phyloP scores from a whole-genome alignment of 257 asterid genomes.

The Solanum clarkiae region DNA sequence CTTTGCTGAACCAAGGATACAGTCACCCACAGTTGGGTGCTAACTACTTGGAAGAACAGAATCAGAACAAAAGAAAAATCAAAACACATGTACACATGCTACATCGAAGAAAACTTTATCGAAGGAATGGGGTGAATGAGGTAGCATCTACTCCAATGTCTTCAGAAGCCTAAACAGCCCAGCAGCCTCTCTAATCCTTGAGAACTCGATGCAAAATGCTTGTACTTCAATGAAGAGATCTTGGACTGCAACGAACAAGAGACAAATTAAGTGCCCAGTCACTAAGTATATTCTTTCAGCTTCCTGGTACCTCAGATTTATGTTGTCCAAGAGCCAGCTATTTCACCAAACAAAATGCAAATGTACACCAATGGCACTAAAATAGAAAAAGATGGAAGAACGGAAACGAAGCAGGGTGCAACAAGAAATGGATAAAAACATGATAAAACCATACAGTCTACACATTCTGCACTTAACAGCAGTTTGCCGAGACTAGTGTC shows the following conservation, averaged over 20 bases:
- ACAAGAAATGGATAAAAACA: neutral
- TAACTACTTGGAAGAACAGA: neutral
- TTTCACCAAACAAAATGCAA: neutral
- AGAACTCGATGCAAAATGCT: slow-evolving; percentile 97
- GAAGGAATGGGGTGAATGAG: neutral
- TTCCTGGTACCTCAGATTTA: neutral
- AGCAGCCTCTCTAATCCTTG: slow-evolving; percentile 91
- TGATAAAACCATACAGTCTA: neutral
- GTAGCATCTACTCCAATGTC: slow-evolving; percentile 44
- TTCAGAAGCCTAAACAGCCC: slow-evolving; percentile 82
- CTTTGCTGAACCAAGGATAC: neutral
- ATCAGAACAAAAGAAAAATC: neutral
- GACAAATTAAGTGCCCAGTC: neutral
- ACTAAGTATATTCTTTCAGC: neutral
- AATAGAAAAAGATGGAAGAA: neutral
- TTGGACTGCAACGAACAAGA: slow-evolving; percentile 46
- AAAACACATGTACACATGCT: neutral
- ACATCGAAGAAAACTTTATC: neutral
- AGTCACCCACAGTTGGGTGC: slow-evolving; percentile 3
- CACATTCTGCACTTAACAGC: neutral
- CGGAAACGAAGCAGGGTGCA: neutral
- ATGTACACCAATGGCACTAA: neutral
- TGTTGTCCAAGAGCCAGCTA: neutral
- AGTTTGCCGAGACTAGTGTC: neutral
- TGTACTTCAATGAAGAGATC: slow-evolving; percentile 93